Conservation (phyloP, 2,329 filamentous ascomycete species). For the Stagonosporopsis chrysanthemi region DNA sequence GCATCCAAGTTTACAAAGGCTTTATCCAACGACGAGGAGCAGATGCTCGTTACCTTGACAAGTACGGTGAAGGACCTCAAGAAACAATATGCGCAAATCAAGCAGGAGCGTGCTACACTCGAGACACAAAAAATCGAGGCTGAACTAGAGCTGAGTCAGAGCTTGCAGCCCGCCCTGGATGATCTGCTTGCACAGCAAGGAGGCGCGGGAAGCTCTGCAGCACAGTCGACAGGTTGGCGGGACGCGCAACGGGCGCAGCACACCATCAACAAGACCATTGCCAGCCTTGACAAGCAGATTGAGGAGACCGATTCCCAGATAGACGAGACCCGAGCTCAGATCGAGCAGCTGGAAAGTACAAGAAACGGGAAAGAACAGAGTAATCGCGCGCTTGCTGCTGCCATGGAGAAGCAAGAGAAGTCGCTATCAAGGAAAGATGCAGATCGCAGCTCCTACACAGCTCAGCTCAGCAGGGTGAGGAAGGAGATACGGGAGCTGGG, state of each 20-base stretch:
- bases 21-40: slow-evolving; percentile 81
- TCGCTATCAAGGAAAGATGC: slow-evolving; percentile 91
- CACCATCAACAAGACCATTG: slow-evolving; percentile 74
- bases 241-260: slow-evolving; percentile 83
- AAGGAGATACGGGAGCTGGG: slow-evolving; percentile 93
- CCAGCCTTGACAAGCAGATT: slow-evolving; percentile 72
- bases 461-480: slow-evolving; percentile 79
- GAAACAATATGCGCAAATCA: slow-evolving; percentile 77
- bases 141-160: slow-evolving; percentile 88
- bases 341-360: slow-evolving; percentile 66
- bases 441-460: slow-evolving; percentile 80
- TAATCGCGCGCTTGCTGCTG: slow-evolving; percentile 76
- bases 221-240: slow-evolving; percentile 66
- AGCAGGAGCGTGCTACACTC: slow-evolving; percentile 75
- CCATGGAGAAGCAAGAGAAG: slow-evolving; percentile 86
- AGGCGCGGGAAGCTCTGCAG: slow-evolving; percentile 64
- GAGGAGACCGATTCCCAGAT: slow-evolving; percentile 77
- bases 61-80: slow-evolving; percentile 75
- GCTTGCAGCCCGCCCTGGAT: slow-evolving; percentile 84
- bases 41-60: slow-evolving; percentile 75
- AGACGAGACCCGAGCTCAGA: slow-evolving; percentile 63
- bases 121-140: slow-evolving; percentile 83
- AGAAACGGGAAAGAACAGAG: slow-evolving; percentile 71
- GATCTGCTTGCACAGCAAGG: slow-evolving; percentile 64
- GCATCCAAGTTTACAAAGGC: slow-evolving; percentile 91